Evolutionary conservation across 768 basidiomycete species (phyloP).

Genomic region (Glaciozyma antarctica): DNA sequence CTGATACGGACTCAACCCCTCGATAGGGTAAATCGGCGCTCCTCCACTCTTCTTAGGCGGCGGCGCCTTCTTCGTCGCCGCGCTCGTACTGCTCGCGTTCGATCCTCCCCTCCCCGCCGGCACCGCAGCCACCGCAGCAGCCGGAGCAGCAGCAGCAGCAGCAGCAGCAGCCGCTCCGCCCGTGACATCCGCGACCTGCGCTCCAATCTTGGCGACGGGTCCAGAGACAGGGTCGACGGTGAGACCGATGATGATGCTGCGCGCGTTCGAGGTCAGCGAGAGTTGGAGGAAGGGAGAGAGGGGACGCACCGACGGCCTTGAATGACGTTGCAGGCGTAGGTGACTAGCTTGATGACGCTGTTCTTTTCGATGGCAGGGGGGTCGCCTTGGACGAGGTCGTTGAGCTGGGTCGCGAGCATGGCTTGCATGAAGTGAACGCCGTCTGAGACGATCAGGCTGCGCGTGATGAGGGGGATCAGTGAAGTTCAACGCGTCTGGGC

Average conservation of each 20-base stretch:
- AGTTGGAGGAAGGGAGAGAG: not conserved
- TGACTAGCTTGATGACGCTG: slow-evolving; percentile 59
- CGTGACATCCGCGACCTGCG: slow-evolving; percentile 43
- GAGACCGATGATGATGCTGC: slow-evolving; percentile 73
- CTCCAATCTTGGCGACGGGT: slow-evolving; percentile 63
- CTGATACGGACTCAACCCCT: slow-evolving; percentile 88
- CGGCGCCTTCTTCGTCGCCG: slow-evolving; percentile 9
- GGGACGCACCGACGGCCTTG: slow-evolving; percentile 65
- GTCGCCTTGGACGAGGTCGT: slow-evolving; percentile 52
- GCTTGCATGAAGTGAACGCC: slow-evolving; percentile 76
- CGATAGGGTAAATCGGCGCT: slow-evolving; percentile 66
- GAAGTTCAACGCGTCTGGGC: slow-evolving; percentile 34
- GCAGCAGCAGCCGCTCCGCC: slow-evolving; percentile 39
- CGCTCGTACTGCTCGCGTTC: slow-evolving; percentile 27
- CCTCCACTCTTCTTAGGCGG: not conserved
- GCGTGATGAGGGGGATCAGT: no score
- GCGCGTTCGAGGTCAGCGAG: not conserved
- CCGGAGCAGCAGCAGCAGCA: slow-evolving; percentile 38
- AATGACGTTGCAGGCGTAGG: slow-evolving; percentile 70
- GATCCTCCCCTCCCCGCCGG: slow-evolving; percentile 36
- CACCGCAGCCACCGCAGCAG: slow-evolving; percentile 35
- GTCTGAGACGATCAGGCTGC: slow-evolving; percentile 70
- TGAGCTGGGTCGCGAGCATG: slow-evolving; percentile 90
- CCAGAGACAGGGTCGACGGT: slow-evolving; percentile 52
- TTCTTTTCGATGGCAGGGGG: slow-evolving; percentile 56